Evolutionary conservation across 805 yeast genomes (phyloP).

Genomic region (Hanseniaspora mollemarum): DNA sequence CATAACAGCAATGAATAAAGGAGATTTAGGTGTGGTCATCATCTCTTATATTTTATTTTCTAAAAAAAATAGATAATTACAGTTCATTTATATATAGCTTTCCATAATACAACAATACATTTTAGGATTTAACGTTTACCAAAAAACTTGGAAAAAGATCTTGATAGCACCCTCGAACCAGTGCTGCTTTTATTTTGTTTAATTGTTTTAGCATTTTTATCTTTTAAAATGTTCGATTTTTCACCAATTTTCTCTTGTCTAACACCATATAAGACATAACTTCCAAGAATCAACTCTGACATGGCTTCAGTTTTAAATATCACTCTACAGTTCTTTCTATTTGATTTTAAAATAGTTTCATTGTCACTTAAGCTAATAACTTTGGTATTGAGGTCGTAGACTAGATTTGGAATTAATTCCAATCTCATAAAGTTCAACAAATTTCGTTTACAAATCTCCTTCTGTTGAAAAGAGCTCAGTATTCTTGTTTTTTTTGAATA

Average conservation of each 20-base stretch:
- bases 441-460: constrained; percentile 10
- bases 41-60: too few relatives aligned
- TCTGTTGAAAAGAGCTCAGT: constrained; percentile 22
- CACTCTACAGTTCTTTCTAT: constrained; percentile 1
- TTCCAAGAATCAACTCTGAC: constrained; percentile 7
- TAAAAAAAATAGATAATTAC: too few relatives aligned
- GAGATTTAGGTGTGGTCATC: too few relatives aligned
- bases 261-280: constrained; percentile 4
- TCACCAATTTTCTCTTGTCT: not conserved
- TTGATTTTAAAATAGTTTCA: not conserved
- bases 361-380: not conserved
- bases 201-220: not conserved
- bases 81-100: too few relatives aligned
- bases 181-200: not conserved
- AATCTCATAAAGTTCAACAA: not conserved
- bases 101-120: constrained; percentile 30
- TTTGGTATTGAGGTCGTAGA: not conserved
- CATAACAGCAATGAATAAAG: too few relatives aligned
- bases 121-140: not conserved
- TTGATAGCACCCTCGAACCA: not conserved
- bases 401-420: not conserved
- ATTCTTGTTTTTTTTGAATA: constrained; percentile 23
- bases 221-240: not conserved
- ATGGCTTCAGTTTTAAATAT: constrained; percentile 1
- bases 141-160: constrained; percentile 12